phyloP scores from a whole-genome alignment of 2,329 filamentous ascomycete species.

The Diaporthe ampelina region DNA sequence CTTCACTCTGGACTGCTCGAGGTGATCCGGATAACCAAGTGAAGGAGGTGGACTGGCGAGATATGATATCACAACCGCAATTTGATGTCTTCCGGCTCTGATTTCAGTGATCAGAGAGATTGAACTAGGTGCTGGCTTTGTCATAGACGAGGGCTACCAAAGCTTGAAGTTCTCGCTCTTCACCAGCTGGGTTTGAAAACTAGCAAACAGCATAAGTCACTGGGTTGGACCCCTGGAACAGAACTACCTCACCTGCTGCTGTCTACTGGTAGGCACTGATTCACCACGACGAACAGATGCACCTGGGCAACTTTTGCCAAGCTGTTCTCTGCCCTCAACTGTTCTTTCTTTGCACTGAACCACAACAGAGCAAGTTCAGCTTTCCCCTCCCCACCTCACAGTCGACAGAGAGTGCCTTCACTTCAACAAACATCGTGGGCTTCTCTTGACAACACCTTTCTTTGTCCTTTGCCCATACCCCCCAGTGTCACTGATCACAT shows the following conservation, averaged over 20 bases:
- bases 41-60: background rate
- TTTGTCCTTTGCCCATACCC: background rate
- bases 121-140: background rate
- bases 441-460: background rate
- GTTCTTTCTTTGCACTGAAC: background rate
- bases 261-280: background rate
- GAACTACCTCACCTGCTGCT: background rate
- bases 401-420: too few species aligned
- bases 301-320: background rate
- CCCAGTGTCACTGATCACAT: background rate
- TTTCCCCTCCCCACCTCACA: background rate
- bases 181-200: background rate
- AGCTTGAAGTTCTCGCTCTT: background rate
- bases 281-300: background rate
- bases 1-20: conserved; percentile 17
- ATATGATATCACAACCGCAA: conserved; percentile 18
- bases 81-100: conserved; percentile 27
- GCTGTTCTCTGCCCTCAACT: background rate
- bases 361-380: background rate
- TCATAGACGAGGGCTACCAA: too few species aligned
- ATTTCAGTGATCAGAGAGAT: background rate
- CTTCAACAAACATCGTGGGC: too few species aligned
- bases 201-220: background rate
- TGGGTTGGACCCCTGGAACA: background rate
- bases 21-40: background rate